A percentile compares a stretch with the other conserved stretches of the same genome.
phyloP scores from a whole-genome alignment of 2,329 filamentous ascomycete species.

The Xylaria sp. region DNA sequence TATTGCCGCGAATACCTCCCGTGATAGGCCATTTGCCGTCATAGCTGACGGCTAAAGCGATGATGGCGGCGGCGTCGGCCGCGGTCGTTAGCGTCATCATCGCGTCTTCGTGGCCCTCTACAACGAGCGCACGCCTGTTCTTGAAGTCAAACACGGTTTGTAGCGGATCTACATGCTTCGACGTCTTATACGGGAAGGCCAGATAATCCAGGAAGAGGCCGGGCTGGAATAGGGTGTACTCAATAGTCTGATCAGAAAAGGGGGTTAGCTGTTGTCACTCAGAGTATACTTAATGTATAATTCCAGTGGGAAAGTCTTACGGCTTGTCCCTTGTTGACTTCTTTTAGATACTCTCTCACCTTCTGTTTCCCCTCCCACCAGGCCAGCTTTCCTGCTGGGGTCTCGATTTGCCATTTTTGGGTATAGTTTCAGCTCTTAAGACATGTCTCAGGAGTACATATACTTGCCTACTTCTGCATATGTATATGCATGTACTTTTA shows the following conservation, averaged over 20 bases:
- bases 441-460: no score
- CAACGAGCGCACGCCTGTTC: slow-evolving; percentile 54
- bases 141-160: slow-evolving; percentile 55
- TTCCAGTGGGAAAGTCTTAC: slow-evolving; percentile 43
- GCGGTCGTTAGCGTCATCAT: slow-evolving; percentile 57
- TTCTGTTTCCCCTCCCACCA: slow-evolving; percentile 63
- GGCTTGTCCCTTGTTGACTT: slow-evolving; percentile 60
- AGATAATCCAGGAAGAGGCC: slow-evolving; percentile 66
- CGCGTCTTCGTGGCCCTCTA: slow-evolving; percentile 56
- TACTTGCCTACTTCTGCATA: no score
- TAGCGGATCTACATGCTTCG: slow-evolving; percentile 56
- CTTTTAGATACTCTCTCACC: slow-evolving; percentile 60
- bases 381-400: no score
- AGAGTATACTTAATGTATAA: not conserved
- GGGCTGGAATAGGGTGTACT: slow-evolving; percentile 67
- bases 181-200: slow-evolving; percentile 59
- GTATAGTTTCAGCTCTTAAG: no score
- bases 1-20: slow-evolving; percentile 55
- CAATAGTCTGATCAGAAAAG: slow-evolving; percentile 55
- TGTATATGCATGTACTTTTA: no score
- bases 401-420: no score
- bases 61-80: slow-evolving; percentile 54
- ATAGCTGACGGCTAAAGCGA: slow-evolving; percentile 56
- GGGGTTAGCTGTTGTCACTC: not conserved
- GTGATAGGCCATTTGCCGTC: slow-evolving; percentile 55